Percentiles rank a stretch among this genome's conserved stretches.
These are phyloP conservation scores for Fraxinus baroniana DNA, from an alignment of 305 asterid genomes.

Conservation along the genomic window DNA sequence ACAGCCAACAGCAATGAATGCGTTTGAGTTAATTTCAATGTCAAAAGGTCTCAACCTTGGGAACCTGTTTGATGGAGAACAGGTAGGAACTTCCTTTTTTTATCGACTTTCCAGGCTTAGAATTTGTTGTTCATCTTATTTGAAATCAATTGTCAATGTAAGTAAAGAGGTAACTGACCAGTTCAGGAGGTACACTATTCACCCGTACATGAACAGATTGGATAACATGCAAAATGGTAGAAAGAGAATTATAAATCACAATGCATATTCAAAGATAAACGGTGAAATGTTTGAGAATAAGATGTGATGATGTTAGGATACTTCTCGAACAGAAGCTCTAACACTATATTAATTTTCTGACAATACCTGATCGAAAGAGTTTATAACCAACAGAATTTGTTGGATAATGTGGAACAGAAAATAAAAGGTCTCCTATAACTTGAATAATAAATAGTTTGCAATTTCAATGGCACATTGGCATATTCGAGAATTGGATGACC, in stretches of 20 bases:
- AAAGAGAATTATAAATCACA: background rate
- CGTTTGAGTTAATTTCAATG: constrained; percentile 93
- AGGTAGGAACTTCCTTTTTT: constrained; percentile 36
- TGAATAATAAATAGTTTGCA: background rate
- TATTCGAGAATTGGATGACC: background rate
- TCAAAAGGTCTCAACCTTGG: constrained; percentile 95
- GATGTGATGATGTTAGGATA: background rate
- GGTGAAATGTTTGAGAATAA: background rate
- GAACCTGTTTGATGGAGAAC: constrained; percentile 75
- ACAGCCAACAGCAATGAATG: constrained; percentile 90
- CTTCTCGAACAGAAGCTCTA: background rate
- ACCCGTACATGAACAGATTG: background rate
- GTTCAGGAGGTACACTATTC: background rate
- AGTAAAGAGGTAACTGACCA: background rate
- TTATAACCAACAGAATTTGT: background rate
- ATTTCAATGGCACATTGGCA: background rate
- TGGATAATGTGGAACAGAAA: background rate
- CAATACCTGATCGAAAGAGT: background rate
- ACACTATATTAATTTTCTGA: background rate
- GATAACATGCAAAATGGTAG: background rate
- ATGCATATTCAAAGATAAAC: background rate
- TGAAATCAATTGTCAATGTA: background rate
- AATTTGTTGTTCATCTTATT: background rate
- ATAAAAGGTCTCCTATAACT: background rate
- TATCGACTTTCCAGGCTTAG: background rate